Conservation (phyloP, 2,329 filamentous ascomycete genomes). For the Fusarium bactridioides region DNA sequence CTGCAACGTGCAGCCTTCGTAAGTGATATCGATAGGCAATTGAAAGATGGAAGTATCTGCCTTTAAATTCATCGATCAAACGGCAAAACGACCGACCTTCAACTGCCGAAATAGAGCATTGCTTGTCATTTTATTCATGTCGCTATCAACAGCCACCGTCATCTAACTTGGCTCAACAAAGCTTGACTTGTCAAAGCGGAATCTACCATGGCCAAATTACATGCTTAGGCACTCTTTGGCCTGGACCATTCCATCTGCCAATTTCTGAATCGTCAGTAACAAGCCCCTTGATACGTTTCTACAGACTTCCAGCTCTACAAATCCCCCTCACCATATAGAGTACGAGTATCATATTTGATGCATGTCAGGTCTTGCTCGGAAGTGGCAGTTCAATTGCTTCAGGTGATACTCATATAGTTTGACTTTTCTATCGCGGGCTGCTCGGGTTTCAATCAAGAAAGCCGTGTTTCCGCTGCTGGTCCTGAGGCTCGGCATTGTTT, state of each 20-base stretch:
- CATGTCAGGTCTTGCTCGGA: not conserved
- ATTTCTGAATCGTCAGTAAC: not conserved
- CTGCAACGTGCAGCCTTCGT: not conserved
- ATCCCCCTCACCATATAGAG: not conserved
- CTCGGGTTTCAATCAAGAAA: not conserved
- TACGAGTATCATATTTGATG: not conserved
- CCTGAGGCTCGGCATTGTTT: not conserved
- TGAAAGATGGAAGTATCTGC: not conserved
- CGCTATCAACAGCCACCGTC: not conserved
- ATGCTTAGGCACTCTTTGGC: not conserved
- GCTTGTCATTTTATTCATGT: not conserved
- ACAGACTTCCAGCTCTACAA: not conserved
- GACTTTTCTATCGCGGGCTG: not conserved
- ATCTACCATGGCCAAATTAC: not conserved
- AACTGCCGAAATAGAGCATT: not conserved
- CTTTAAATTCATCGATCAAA: not conserved
- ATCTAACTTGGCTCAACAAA: not conserved
- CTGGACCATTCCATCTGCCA: too few species aligned
- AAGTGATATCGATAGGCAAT: not conserved
- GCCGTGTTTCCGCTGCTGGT: not conserved
- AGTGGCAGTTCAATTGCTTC: not conserved
- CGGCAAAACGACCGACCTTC: not conserved
- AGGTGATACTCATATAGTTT: not conserved
- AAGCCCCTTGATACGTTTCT: not conserved
- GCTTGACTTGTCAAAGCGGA: not conserved